These are phyloP conservation scores for Kodamaea suecica DNA, from an alignment of 1,139 yeast species.

Conservation along the genomic window DNA sequence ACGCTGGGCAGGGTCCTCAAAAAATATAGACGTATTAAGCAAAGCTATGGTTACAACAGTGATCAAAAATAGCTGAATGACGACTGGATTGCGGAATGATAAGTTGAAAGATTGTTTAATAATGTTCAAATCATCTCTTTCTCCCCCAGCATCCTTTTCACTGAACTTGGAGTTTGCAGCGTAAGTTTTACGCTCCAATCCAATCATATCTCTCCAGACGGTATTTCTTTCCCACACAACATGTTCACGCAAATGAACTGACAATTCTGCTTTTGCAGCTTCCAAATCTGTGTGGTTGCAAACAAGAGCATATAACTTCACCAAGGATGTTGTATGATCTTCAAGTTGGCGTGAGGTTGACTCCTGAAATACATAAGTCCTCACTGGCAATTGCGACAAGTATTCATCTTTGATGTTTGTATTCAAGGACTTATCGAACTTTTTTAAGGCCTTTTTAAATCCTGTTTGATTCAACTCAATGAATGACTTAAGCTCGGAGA, in stretches of 20 bases:
- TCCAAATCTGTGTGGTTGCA: constrained; percentile 42
- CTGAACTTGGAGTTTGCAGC: constrained; percentile 33
- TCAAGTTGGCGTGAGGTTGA: constrained; percentile 20
- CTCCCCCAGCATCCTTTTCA: constrained; percentile 13
- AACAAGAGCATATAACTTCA: constrained; percentile 39
- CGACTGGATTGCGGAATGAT: constrained; percentile 38
- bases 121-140: constrained; percentile 13
- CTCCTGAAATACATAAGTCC: constrained; percentile 34
- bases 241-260: constrained; percentile 64
- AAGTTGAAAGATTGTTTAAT: constrained; percentile 31
- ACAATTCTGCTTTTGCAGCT: constrained; percentile 47
- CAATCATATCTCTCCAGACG: constrained; percentile 59
- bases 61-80: constrained; percentile 47
- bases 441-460: constrained; percentile 64
- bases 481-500: constrained; percentile 63
- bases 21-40: constrained; percentile 36
- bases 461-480: constrained; percentile 68
- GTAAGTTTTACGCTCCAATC: constrained; percentile 25
- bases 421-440: constrained; percentile 62
- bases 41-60: constrained; percentile 44
- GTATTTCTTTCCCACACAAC: constrained; percentile 76
- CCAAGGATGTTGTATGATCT: constrained; percentile 28
- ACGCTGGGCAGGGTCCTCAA: constrained; percentile 56
- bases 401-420: constrained; percentile 40
- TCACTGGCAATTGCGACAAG: constrained; percentile 29